These are phyloP conservation scores for Kwoniella dendrophila DNA, from an alignment of 768 basidiomycete genomes.

Conservation along the genomic window DNA sequence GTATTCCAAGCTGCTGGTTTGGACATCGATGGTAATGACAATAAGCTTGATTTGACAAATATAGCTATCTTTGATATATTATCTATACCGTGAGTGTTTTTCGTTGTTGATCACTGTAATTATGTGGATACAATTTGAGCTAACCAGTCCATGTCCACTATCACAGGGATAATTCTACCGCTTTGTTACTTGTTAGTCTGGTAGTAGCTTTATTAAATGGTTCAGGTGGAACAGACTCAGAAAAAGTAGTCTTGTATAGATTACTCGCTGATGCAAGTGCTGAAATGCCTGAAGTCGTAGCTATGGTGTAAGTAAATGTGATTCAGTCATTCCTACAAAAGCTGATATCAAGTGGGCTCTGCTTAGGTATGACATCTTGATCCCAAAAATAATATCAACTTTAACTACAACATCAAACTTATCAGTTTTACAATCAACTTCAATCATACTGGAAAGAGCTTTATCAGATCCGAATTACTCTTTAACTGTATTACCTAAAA, in stretches of 20 bases:
- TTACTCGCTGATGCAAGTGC: conserved; percentile 72
- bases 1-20: conserved; percentile 69
- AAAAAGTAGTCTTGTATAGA: conserved; percentile 77
- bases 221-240: conserved; percentile 74
- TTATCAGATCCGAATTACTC: conserved; percentile 39
- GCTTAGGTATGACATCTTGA: conserved; percentile 39
- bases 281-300: conserved; percentile 70
- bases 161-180: conserved; percentile 64
- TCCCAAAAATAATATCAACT: conserved; percentile 38
- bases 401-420: conserved; percentile 38
- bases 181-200: conserved; percentile 74
- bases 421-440: conserved; percentile 32
- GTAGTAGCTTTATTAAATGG: conserved; percentile 70
- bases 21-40: conserved; percentile 53
- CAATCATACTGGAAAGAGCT: conserved; percentile 36
- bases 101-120: too few relatives aligned
- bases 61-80: conserved; percentile 32
- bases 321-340: background rate
- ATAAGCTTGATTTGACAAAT: conserved; percentile 14
- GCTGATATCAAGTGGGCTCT: background rate
- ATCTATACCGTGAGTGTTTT: conserved; percentile 41
- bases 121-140: too few relatives aligned
- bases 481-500: conserved; percentile 20
- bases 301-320: conserved; percentile 66
- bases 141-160: too few relatives aligned